A percentile compares a stretch with the other conserved stretches of the same genome.
phyloP scores from a whole-genome alignment of 2,329 filamentous ascomycete genomes.

The Sordariomycetes sp. region DNA sequence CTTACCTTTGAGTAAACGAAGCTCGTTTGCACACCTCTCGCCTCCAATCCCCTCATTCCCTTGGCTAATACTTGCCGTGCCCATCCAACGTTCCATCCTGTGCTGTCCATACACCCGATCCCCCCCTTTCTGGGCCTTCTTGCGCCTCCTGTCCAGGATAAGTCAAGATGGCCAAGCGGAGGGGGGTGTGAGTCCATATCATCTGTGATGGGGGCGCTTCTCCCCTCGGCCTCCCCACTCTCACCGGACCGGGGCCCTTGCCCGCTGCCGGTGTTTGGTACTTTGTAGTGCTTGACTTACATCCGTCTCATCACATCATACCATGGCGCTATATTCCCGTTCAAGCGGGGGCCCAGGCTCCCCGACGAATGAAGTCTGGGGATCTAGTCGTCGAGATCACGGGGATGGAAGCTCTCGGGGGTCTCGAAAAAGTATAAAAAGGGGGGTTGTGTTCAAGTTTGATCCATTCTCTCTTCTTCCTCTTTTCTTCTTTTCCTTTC shows the following conservation, averaged over 20 bases:
- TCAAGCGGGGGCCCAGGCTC: slow-evolving; percentile 4
- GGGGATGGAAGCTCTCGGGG: slow-evolving; percentile 10
- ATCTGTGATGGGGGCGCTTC: not conserved
- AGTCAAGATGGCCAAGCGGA: not conserved
- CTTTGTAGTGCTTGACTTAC: not conserved
- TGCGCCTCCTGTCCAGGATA: not conserved
- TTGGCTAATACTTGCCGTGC: not conserved
- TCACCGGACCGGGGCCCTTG: not conserved
- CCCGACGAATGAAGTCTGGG: slow-evolving; percentile 3
- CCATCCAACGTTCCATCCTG: not conserved
- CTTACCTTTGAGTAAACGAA: not conserved
- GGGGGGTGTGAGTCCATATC: not conserved
- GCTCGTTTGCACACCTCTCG: not conserved
- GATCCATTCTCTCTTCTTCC: slow-evolving; percentile 37
- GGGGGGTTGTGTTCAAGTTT: slow-evolving; percentile 35
- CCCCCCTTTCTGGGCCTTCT: slow-evolving; percentile 19
- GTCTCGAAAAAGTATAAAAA: slow-evolving; percentile 53
- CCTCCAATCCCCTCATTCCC: not conserved
- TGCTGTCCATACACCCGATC: slow-evolving; percentile 16
- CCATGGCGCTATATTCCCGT: slow-evolving; percentile 3
- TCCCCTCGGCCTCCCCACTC: not conserved
- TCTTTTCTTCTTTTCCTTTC: slow-evolving; percentile 25
- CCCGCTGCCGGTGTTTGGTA: not conserved
- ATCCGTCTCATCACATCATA: slow-evolving; percentile 5
- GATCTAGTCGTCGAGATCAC: slow-evolving; percentile 1